These are phyloP conservation scores for Pholiota molesta DNA, from an alignment of 768 basidiomycete genomes.

Conservation along the genomic window DNA sequence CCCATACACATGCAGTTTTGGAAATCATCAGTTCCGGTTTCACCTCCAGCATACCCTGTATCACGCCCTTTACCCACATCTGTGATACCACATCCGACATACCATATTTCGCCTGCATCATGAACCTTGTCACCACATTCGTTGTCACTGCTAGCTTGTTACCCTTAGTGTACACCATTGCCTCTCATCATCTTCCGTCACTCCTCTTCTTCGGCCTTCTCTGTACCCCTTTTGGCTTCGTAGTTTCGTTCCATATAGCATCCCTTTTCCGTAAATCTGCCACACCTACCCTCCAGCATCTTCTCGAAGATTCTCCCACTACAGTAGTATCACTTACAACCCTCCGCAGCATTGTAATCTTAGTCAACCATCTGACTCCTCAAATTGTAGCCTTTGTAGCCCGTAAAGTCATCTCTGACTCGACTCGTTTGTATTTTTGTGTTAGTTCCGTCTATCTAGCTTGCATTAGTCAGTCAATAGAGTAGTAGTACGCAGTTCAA, in stretches of 20 bases:
- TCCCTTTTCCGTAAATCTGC: not conserved
- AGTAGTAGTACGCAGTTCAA: not conserved
- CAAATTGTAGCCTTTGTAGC: not conserved
- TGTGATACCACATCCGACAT: not conserved
- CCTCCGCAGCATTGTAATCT: not conserved
- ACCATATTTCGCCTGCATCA: not conserved
- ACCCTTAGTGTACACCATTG: not conserved
- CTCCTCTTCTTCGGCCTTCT: constrained; percentile 6
- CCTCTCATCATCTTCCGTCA: not conserved
- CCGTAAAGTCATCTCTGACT: not conserved
- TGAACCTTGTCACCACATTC: not conserved
- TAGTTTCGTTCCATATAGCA: not conserved
- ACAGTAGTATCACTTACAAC: not conserved
- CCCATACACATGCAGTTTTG: not conserved
- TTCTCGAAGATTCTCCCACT: not conserved
- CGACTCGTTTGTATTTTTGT: not conserved
- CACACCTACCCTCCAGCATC: not conserved
- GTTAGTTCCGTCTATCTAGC: not conserved
- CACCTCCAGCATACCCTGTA: not conserved
- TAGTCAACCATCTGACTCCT: not conserved
- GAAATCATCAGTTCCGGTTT: not conserved
- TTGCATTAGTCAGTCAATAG: not conserved
- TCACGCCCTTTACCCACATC: not conserved
- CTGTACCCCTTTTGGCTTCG: not conserved
- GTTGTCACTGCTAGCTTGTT: not conserved